Conservation (phyloP, 371 early-diverging fungal genomes). For the Mucor circinelloides region DNA sequence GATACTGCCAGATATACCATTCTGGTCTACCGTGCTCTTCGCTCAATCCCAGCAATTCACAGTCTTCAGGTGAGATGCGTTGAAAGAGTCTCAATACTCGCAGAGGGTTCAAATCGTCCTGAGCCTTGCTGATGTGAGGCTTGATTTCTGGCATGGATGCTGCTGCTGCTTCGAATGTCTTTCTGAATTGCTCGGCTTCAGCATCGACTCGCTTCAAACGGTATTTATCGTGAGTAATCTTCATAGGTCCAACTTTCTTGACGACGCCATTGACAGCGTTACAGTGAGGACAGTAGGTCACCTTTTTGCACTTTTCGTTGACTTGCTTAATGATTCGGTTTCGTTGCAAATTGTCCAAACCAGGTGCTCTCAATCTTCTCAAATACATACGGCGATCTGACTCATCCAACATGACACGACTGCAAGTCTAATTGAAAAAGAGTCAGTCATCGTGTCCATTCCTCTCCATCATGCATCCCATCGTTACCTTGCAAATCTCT, state of each 20-base stretch:
- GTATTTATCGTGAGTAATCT: constrained; percentile 96
- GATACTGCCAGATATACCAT: constrained; percentile 88
- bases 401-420: constrained; percentile 88
- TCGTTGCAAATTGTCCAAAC: constrained; percentile 81
- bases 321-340: constrained; percentile 82
- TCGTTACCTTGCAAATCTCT: constrained; percentile 94
- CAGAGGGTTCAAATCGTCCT: constrained; percentile 96
- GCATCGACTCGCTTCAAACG: constrained; percentile 75
- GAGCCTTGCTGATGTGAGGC: constrained; percentile 79
- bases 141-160: constrained; percentile 77
- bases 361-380: constrained; percentile 73
- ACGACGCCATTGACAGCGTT: constrained; percentile 86
- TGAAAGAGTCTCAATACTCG: constrained; percentile 87
- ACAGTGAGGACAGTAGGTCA: constrained; percentile 87
- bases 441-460: background rate
- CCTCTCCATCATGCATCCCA: background rate
- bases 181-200: constrained; percentile 75
- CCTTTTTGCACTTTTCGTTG: constrained; percentile 90
- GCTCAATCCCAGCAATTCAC: constrained; percentile 93
- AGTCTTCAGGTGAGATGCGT: constrained; percentile 89
- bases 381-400: constrained; percentile 73
- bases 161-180: constrained; percentile 75
- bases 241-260: constrained; percentile 96
- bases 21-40: constrained; percentile 89
- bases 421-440: constrained; percentile 66